These are phyloP conservation scores for Suhomyces coccinellae DNA, from an alignment of 1,139 yeast genomes.

Conservation along the genomic window DNA sequence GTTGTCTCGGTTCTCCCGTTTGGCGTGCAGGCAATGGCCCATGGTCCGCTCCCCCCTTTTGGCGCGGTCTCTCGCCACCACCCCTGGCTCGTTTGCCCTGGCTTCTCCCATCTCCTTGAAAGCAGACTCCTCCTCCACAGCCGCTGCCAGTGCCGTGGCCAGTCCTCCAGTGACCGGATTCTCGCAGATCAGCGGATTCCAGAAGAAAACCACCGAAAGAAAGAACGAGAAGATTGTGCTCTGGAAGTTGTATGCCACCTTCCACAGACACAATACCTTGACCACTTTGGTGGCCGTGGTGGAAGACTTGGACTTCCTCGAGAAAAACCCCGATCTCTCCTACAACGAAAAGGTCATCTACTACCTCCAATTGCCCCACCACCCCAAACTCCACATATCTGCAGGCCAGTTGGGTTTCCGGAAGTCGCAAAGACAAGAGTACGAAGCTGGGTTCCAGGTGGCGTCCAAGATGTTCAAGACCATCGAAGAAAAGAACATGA, in stretches of 20 bases:
- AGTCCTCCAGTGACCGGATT: slow-evolving; percentile 5
- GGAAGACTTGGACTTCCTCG: slow-evolving; percentile 61
- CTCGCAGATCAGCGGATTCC: slow-evolving; percentile 10
- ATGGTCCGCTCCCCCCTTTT: not conserved
- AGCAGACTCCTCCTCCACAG: slow-evolving; percentile 3
- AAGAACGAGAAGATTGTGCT: slow-evolving; percentile 43
- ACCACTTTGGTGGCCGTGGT: slow-evolving; percentile 72
- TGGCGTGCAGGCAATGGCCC: slow-evolving; percentile 11
- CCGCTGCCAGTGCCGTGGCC: slow-evolving; percentile 1
- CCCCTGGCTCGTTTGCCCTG: slow-evolving; percentile 7
- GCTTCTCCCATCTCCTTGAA: slow-evolving; percentile 12
- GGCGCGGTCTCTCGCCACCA: slow-evolving; percentile 8
- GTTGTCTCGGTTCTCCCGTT: slow-evolving; percentile 15
- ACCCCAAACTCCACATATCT: slow-evolving; percentile 61
- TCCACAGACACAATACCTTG: slow-evolving; percentile 81
- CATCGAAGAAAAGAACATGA: slow-evolving; percentile 60
- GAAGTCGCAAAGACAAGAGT: slow-evolving; percentile 81
- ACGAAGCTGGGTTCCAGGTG: slow-evolving; percentile 93
- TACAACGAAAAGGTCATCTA: slow-evolving; percentile 79
- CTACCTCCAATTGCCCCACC: slow-evolving; percentile 78
- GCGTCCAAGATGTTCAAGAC: slow-evolving; percentile 69
- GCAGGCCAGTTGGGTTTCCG: slow-evolving; percentile 78
- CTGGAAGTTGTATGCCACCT: slow-evolving; percentile 74
- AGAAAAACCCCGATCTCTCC: slow-evolving; percentile 55
- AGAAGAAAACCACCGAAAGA: slow-evolving; percentile 11